Evolutionary conservation across 2,329 filamentous ascomycete species (phyloP), one percentile per base, ranked within the genome.

Genomic region (Diaporthe caulivora): DNA sequence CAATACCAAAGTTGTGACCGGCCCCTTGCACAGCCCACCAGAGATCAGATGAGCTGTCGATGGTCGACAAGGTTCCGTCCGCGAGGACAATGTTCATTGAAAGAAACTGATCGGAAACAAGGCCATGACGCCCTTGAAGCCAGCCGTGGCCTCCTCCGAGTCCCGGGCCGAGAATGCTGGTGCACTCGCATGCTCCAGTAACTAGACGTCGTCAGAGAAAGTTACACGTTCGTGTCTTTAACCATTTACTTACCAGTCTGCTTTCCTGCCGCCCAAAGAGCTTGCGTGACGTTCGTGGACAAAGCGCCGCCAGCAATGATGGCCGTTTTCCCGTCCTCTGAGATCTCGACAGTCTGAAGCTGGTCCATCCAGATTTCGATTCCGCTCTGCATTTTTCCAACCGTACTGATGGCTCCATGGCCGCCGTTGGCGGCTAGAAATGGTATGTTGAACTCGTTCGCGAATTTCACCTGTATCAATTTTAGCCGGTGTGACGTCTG

Each of bases 1-100:
- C 87, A 54, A 91, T 86, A 7, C 88, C 89, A 73, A 91, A 91
- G 78, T 91, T 91, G 76, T 90, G 88, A 1, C 89, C 89, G 1
- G 88, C 89, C 1, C 89, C 89, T 71, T 84, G 82, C 73, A 91
- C 82, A 1, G 84, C 90, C 89, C 89, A 91, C 81, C 84, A 91
- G 2, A 92, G 84, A 47, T 91, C 88, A 0, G 85, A 84, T 10
- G 81, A 80, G 51, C 80, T 78, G 71, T 84, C 78, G 1, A 87
- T 79, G 0, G 81, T 84, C 9, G 79, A 73, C 60, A 84, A 67
- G 13, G 78, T 82, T 18, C 89, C 88, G 74, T 88, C 80, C 7
- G 87, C 86, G 0, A 89, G 82, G 0, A 90, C 87, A 1, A 91
- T 77, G 29, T 87, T 84, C 80, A 88, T 80, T 0, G 85, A 87